Conservation (phyloP, 2,329 filamentous ascomycete species). For the Thielaviopsis ethacetica region DNA sequence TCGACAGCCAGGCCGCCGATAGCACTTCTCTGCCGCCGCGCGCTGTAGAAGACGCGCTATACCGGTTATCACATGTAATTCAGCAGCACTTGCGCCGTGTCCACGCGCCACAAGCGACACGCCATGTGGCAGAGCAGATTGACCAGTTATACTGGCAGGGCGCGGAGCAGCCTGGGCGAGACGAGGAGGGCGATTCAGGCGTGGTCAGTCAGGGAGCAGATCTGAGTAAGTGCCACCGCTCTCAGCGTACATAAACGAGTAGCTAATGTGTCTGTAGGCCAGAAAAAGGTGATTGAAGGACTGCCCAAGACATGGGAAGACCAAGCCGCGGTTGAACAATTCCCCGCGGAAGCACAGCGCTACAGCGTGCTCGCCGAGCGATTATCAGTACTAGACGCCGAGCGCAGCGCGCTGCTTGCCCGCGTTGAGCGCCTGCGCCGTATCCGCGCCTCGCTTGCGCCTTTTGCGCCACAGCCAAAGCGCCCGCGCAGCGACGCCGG, state of each 20-base stretch:
- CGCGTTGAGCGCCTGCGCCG: conserved; percentile 30
- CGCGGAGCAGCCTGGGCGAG: conserved; percentile 24
- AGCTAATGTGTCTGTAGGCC: conserved; percentile 24
- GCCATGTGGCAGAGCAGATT: conserved; percentile 58
- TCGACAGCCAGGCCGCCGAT: conserved; percentile 18
- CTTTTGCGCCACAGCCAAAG: conserved; percentile 21
- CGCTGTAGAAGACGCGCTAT: conserved; percentile 38
- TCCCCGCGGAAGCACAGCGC: background rate
- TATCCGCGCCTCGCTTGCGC: conserved; percentile 34
- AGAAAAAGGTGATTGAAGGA: background rate
- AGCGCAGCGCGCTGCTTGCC: conserved; percentile 20
- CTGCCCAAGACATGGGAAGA: background rate
- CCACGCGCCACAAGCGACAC: conserved; percentile 51
- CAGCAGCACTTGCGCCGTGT: conserved; percentile 49
- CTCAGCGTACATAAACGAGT: background rate
- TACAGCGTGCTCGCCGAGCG: conserved; percentile 21
- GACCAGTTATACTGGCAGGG: conserved; percentile 43
- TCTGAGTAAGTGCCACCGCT: conserved; percentile 21
- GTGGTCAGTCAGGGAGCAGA: conserved; percentile 26
- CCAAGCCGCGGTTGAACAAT: background rate
- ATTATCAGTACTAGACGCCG: conserved; percentile 28
- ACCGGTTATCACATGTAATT: conserved; percentile 43
- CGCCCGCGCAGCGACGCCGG: conserved; percentile 6
- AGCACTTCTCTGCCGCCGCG: conserved; percentile 28
- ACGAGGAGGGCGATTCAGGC: conserved; percentile 20